Percentiles rank a stretch among this genome's conserved stretches.
Evolutionary conservation across 345 rosid species (phyloP).

Genomic region (Conringia planisiliqua): DNA sequence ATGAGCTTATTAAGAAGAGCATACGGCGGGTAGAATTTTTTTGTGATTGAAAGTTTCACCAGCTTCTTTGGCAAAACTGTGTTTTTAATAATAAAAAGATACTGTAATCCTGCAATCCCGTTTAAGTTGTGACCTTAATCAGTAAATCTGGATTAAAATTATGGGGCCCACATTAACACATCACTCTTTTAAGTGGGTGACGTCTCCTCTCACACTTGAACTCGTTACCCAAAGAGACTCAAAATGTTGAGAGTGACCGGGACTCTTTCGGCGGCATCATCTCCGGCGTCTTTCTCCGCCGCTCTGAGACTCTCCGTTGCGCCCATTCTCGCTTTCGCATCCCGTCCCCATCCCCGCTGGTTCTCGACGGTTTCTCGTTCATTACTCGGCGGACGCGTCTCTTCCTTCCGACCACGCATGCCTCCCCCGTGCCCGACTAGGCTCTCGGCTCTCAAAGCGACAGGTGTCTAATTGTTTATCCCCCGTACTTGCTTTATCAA

Average conservation of each 20-base stretch:
- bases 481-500: neutral
- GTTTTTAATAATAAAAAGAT: no score
- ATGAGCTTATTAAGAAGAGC: neutral
- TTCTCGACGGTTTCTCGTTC: constrained; percentile 40
- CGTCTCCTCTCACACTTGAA: neutral
- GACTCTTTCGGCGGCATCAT: constrained; percentile 19
- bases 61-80: no score
- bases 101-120: no score
- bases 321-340: constrained; percentile 37
- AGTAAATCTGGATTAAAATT: neutral
- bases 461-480: constrained; percentile 12
- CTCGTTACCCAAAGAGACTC: neutral
- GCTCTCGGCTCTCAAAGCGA: constrained; percentile 26
- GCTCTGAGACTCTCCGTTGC: constrained; percentile 39
- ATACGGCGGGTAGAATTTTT: neutral
- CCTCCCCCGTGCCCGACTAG: neutral
- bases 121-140: neutral
- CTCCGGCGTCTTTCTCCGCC: constrained; percentile 23
- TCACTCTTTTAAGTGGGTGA: neutral
- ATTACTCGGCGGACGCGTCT: constrained; percentile 22
- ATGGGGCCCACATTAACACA: neutral
- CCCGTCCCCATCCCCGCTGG: constrained; percentile 31
- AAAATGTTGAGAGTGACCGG: constrained; percentile 31
- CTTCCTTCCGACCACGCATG: constrained; percentile 19
- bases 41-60: neutral